Conservation (phyloP, 1,284 basidiomycete genomes). For the Ustilago shanxiensis region DNA sequence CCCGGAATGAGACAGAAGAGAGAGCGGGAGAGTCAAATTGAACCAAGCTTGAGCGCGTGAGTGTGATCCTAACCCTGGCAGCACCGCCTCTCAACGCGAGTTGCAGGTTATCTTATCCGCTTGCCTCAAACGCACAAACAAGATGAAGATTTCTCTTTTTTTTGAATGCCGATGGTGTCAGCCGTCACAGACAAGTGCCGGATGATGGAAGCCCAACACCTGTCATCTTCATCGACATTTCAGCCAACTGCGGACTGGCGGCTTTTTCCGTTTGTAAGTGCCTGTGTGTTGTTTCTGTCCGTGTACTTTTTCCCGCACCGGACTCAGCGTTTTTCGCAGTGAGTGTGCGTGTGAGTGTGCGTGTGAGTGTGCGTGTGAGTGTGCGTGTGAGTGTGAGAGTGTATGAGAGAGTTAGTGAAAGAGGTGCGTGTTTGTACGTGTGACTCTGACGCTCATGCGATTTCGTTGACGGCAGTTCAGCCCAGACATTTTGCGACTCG, state of each 20-base stretch:
- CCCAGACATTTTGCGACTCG: slow-evolving; percentile 4
- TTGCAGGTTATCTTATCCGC: too few relatives aligned
- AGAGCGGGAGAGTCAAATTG: background rate
- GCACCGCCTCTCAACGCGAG: background rate
- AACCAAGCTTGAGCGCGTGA: background rate
- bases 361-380: too few relatives aligned
- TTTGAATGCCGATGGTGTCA: slow-evolving; percentile 17
- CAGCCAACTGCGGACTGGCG: too few relatives aligned
- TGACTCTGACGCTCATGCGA: background rate
- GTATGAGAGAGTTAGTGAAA: too few relatives aligned
- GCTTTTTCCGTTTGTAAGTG: too few relatives aligned
- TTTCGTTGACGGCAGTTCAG: background rate
- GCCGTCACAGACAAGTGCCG: slow-evolving; percentile 8
- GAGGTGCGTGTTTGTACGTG: background rate
- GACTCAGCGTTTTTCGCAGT: background rate
- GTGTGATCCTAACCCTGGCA: background rate
- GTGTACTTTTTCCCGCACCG: background rate
- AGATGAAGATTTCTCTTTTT: background rate
- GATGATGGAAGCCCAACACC: slow-evolving; percentile 17
- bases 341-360: background rate
- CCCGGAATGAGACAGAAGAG: background rate
- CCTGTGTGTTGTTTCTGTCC: too few relatives aligned
- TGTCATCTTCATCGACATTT: too few relatives aligned
- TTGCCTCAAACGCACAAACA: too few relatives aligned
- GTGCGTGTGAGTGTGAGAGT: too few relatives aligned